Percentiles rank a stretch among this genome's conserved stretches.
These are phyloP conservation scores for Candida maris DNA, from an alignment of 805 yeast species.

Conservation along the genomic window DNA sequence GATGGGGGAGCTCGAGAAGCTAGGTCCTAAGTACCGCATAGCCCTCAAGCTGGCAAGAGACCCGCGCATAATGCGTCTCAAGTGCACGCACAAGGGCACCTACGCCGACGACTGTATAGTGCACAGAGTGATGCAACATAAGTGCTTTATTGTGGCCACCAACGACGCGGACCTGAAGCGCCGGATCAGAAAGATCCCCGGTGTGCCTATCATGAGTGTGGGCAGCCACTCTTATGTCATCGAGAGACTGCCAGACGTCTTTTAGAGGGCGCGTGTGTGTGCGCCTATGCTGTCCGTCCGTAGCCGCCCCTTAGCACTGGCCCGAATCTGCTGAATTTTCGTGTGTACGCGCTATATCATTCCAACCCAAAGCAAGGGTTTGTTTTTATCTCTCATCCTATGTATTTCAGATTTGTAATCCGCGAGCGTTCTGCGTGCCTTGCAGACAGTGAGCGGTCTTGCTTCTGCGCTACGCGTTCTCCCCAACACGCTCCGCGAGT, in stretches of 20 bases:
- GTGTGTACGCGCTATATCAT: too few relatives aligned
- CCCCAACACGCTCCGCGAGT: too few relatives aligned
- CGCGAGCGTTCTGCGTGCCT: too few relatives aligned
- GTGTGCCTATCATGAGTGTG: conserved; percentile 95
- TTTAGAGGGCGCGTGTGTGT: too few relatives aligned
- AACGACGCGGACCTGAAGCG: conserved; percentile 96
- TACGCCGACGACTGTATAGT: conserved; percentile 98
- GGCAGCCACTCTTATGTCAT: conserved; percentile 90
- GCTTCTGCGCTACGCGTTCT: too few relatives aligned
- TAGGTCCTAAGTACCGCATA: conserved; percentile 92
- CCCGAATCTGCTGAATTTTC: too few relatives aligned
- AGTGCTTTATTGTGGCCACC: conserved; percentile 95
- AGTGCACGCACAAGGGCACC: conserved; percentile 91
- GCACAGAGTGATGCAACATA: conserved; percentile 89
- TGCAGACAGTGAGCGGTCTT: too few relatives aligned
- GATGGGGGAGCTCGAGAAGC: conserved; percentile 93
- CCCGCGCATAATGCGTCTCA: conserved; percentile 82
- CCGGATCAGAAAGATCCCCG: conserved; percentile 93
- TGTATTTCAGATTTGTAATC: too few relatives aligned
- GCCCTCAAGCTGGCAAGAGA: conserved; percentile 91
- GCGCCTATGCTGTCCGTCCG: too few relatives aligned
- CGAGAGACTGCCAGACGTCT: conserved; percentile 94
- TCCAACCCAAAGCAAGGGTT: too few relatives aligned
- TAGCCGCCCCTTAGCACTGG: too few relatives aligned
- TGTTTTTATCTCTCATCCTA: too few relatives aligned